Percentiles rank a stretch among this genome's conserved stretches.
Conservation (phyloP, 768 basidiomycete species). For the Xanthoconium stramineum region DNA sequence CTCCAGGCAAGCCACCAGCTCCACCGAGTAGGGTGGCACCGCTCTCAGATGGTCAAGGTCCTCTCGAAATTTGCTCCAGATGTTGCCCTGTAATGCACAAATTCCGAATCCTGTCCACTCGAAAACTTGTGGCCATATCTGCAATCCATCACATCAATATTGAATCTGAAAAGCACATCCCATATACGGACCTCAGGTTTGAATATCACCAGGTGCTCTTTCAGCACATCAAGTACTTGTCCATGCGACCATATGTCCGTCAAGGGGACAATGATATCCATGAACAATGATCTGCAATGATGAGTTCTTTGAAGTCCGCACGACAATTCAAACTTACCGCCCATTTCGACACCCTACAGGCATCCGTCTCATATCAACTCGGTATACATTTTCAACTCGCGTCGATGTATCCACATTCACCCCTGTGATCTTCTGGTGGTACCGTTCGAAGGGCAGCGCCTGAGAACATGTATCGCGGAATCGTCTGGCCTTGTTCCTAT, state of each 20-base stretch:
- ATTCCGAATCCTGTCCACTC: neutral
- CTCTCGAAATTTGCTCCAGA: too few species aligned
- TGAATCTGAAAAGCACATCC: neutral
- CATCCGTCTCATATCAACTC: neutral
- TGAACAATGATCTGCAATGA: neutral
- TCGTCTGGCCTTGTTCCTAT: neutral
- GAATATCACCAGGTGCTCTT: neutral
- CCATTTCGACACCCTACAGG: neutral
- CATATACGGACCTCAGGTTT: neutral
- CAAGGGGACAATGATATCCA: neutral
- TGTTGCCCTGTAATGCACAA: neutral
- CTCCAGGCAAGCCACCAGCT: too few species aligned
- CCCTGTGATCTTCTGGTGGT: neutral
- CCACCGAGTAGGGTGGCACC: too few species aligned
- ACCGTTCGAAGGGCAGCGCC: neutral
- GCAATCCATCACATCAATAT: neutral
- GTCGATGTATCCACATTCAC: neutral
- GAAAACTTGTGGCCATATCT: neutral
- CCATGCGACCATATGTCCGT: neutral
- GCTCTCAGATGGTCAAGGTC: too few species aligned
- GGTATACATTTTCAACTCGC: neutral
- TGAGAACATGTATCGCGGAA: neutral
- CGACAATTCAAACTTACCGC: neutral
- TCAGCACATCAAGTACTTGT: neutral
- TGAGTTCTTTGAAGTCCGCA: neutral